phyloP scores from a whole-genome alignment of 2,329 filamentous ascomycete genomes.

The Diaporthe batatas region DNA sequence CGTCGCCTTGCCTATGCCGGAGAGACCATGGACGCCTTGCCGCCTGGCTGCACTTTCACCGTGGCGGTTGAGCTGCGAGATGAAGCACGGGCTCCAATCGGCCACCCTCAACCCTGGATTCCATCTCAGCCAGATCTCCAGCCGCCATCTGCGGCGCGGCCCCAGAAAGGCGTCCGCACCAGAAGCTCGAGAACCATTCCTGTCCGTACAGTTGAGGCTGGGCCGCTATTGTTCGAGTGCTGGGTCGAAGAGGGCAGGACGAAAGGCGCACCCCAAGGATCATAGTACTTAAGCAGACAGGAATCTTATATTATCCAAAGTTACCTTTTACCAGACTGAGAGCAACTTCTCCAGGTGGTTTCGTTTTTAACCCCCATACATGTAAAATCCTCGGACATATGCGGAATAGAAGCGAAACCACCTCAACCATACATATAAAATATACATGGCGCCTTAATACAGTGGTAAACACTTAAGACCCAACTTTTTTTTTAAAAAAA shows the following conservation, averaged over 20 bases:
- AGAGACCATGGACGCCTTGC: constrained; percentile 69
- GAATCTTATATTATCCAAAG: no score
- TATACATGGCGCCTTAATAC: no score
- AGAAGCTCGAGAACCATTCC: constrained; percentile 60
- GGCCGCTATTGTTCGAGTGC: constrained; percentile 75
- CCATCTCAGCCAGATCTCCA: constrained; percentile 65
- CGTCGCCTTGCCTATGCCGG: constrained; percentile 72
- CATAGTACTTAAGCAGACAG: neutral
- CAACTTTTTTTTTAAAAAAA: no score
- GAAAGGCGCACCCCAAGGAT: constrained; percentile 48
- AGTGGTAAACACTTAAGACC: no score
- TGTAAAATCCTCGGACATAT: no score
- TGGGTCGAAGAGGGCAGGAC: constrained; percentile 71
- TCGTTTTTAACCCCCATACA: no score
- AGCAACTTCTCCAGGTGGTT: no score
- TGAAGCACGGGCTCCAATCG: constrained; percentile 69
- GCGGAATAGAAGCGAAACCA: no score
- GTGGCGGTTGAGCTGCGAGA: constrained; percentile 80
- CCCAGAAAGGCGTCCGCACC: constrained; percentile 51
- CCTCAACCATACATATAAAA: no score
- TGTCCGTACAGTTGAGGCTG: constrained; percentile 67
- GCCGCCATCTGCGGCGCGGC: constrained; percentile 51
- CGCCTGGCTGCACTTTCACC: constrained; percentile 78
- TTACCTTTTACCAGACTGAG: no score
- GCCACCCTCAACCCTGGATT: constrained; percentile 73